Evolutionary conservation across 208 protist species (phyloP).

Genomic region (Trypanosomatidae sp.): DNA sequence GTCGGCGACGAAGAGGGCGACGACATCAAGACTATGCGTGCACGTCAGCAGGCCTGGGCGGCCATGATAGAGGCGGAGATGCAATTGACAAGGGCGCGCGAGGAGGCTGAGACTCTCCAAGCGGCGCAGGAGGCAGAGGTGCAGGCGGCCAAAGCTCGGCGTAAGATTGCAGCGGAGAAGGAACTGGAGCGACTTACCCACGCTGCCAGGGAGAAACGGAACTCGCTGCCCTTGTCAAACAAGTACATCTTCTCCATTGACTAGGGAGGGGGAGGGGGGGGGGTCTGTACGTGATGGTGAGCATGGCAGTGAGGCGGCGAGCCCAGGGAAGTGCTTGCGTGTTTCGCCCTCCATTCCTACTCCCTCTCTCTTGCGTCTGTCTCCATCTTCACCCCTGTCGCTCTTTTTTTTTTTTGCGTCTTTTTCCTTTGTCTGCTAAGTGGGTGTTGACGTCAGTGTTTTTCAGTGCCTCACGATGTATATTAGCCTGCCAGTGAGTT

Average conservation of each 20-base stretch:
- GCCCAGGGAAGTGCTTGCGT: background rate
- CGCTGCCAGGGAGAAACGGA: constrained; percentile 38
- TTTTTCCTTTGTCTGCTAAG: background rate
- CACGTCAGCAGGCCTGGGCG: constrained; percentile 70
- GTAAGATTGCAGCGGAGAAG: constrained; percentile 43
- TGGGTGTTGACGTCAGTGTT: background rate
- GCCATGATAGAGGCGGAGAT: constrained; percentile 51
- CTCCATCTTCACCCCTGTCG: background rate
- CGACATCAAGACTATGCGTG: constrained; percentile 30
- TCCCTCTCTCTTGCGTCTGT: background rate
- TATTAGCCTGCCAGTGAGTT: background rate
- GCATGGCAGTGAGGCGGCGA: background rate
- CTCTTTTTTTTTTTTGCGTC: background rate
- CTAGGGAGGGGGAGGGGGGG: constrained; percentile 14
- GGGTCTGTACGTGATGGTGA: background rate
- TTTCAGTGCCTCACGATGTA: background rate
- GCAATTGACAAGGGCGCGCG: constrained; percentile 25
- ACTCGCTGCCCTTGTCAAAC: constrained; percentile 67
- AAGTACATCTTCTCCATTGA: constrained; percentile 86
- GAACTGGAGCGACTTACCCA: constrained; percentile 46
- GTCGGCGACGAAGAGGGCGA: constrained; percentile 4
- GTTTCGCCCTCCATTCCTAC: background rate
- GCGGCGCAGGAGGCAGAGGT: constrained; percentile 41
- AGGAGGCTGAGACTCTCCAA: constrained; percentile 38
- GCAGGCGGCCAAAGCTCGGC: constrained; percentile 30